A percentile compares a stretch with the other conserved stretches of the same genome.
phyloP scores from a whole-genome alignment of 2,329 filamentous ascomycete genomes.

The Penicillium brevicompactum region DNA sequence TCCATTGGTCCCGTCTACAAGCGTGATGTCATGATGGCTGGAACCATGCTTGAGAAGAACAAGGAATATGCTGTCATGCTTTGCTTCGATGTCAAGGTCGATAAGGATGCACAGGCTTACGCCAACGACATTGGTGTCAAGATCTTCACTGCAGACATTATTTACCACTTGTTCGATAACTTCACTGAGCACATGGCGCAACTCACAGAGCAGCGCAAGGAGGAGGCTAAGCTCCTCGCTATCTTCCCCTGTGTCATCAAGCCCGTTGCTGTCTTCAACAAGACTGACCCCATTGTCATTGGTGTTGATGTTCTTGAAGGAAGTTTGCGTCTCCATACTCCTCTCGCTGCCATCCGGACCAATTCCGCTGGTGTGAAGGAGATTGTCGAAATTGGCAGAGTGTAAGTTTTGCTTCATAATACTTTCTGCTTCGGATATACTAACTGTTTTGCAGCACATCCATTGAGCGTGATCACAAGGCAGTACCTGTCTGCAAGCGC shows the following conservation, averaged over 20 bases:
- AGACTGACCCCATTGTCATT: constrained; percentile 91
- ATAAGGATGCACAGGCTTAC: constrained; percentile 90
- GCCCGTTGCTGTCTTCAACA: constrained; percentile 96
- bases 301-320: constrained; percentile 96
- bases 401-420: constrained; percentile 63
- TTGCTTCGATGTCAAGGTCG: constrained; percentile 98
- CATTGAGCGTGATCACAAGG: constrained; percentile 97
- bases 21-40: constrained; percentile 91
- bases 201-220: constrained; percentile 87
- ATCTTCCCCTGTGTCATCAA: constrained; percentile 95
- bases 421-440: constrained; percentile 14
- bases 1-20: constrained; percentile 98
- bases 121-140: constrained; percentile 94
- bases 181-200: constrained; percentile 95
- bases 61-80: constrained; percentile 98
- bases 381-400: constrained; percentile 81
- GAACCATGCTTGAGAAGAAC: constrained; percentile 93
- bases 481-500: constrained; percentile 88
- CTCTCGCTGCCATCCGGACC: constrained; percentile 81
- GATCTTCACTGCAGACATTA: constrained; percentile 98
- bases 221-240: constrained; percentile 90
- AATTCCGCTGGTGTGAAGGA: constrained; percentile 82
- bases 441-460: constrained; percentile 64
- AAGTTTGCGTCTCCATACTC: constrained; percentile 81
- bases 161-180: constrained; percentile 96